Percentiles rank a stretch among this genome's conserved stretches.
Conservation (phyloP, 2,329 filamentous ascomycete species). For the Fusarium paranaense region DNA sequence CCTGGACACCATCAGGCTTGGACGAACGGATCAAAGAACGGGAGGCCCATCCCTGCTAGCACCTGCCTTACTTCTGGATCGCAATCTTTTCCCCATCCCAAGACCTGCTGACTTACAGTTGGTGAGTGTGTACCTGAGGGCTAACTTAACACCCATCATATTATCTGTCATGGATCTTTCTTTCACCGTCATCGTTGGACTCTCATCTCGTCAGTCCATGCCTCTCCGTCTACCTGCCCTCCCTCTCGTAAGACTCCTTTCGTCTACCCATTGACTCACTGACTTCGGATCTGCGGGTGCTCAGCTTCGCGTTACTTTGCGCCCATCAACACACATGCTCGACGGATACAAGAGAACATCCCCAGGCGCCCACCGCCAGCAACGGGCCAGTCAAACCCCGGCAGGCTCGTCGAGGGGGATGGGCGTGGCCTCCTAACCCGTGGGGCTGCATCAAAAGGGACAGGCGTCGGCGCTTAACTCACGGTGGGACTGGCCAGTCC, state of each 20-base stretch:
- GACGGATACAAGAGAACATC: conserved; percentile 23
- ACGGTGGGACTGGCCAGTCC: conserved; percentile 47
- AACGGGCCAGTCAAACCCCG: conserved; percentile 35
- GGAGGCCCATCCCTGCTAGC: conserved; percentile 27
- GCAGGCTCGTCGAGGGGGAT: conserved; percentile 39
- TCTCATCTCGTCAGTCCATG: background rate
- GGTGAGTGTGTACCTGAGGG: background rate
- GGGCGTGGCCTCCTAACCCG: conserved; percentile 41
- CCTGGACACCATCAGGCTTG: background rate
- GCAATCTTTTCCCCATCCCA: conserved; percentile 14
- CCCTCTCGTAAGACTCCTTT: background rate
- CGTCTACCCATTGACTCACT: background rate
- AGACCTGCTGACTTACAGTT: background rate
- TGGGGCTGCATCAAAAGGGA: conserved; percentile 62
- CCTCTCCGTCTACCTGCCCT: background rate
- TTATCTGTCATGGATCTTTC: background rate
- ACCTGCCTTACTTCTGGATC: conserved; percentile 31
- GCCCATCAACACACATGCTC: conserved; percentile 22
- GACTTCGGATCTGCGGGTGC: conserved; percentile 7
- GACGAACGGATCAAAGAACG: conserved; percentile 23
- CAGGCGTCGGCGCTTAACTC: conserved; percentile 69
- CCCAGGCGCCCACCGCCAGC: conserved; percentile 34
- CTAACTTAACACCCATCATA: background rate
- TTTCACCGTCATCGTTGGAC: background rate
- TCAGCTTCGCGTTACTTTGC: conserved; percentile 30